Evolutionary conservation across 257 asterid species (phyloP).

Genomic region (Henckelia pumila): DNA sequence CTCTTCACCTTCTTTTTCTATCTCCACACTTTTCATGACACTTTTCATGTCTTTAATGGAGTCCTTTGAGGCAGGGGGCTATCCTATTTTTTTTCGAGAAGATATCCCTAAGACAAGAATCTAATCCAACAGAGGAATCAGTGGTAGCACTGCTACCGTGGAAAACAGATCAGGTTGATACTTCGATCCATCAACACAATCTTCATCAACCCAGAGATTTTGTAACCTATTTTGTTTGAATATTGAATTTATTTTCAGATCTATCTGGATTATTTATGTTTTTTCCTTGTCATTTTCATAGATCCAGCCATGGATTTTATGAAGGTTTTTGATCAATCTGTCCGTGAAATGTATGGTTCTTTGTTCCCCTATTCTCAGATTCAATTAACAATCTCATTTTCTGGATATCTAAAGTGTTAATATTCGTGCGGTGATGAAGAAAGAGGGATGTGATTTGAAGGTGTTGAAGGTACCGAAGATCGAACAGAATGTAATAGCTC

Average conservation of each 20-base stretch:
- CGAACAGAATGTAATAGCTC: constrained; percentile 84
- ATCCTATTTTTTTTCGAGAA: no score
- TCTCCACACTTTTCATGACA: no score
- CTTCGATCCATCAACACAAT: no score
- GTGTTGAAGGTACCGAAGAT: constrained; percentile 94
- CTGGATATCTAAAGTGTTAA: not conserved
- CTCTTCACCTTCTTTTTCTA: no score
- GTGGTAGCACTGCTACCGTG: no score
- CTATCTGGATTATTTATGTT: not conserved
- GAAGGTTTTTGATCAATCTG: constrained; percentile 96
- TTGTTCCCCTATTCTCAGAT: constrained; percentile 18
- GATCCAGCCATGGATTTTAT: constrained; percentile 92
- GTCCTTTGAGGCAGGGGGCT: no score
- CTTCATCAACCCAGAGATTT: not conserved
- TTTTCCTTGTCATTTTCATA: constrained; percentile 26
- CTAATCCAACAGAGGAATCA: no score
- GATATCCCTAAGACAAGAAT: no score
- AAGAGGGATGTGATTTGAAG: constrained; percentile 96
- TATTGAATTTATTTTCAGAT: not conserved
- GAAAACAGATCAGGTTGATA: no score
- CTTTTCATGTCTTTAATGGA: no score
- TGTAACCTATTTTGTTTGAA: not conserved
- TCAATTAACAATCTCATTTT: not conserved
- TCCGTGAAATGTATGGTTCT: constrained; percentile 78
- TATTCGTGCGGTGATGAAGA: constrained; percentile 39